Percentiles rank a stretch among this genome's conserved stretches.
These are phyloP conservation scores for Wickerhamomyces sp. DNA, from an alignment of 1,139 yeast species.

Conservation along the genomic window DNA sequence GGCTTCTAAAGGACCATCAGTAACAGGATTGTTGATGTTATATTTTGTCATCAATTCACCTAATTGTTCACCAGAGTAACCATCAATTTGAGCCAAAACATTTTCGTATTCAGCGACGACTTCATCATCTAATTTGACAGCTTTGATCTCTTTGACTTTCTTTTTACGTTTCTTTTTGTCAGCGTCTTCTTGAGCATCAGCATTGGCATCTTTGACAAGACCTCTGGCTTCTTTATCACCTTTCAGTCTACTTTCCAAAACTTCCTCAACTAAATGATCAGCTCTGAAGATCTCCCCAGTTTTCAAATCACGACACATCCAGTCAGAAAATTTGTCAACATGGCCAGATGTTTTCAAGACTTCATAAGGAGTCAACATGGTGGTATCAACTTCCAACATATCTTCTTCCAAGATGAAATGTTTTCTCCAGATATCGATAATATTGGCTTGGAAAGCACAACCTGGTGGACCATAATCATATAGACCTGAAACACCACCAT, in stretches of 20 bases:
- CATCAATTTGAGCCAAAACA: slow-evolving; percentile 90
- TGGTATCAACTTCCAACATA: slow-evolving; percentile 97
- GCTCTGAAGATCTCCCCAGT: slow-evolving; percentile 99
- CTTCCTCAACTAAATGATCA: slow-evolving; percentile 97
- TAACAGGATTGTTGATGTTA: slow-evolving; percentile 85
- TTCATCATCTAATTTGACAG: slow-evolving; percentile 76
- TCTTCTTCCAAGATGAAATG: slow-evolving; percentile 97
- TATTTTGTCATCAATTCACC: slow-evolving; percentile 82
- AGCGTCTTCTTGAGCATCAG: slow-evolving; percentile 59
- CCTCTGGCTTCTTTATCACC: slow-evolving; percentile 98
- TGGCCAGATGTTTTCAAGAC: slow-evolving; percentile 98
- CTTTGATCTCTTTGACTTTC: slow-evolving; percentile 94
- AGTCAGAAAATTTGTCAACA: slow-evolving; percentile 97
- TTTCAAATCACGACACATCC: slow-evolving; percentile 96
- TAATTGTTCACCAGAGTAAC: slow-evolving; percentile 86
- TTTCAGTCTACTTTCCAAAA: slow-evolving; percentile 87
- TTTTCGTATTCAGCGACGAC: slow-evolving; percentile 77
- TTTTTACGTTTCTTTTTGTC: slow-evolving; percentile 85
- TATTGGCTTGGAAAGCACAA: slow-evolving; percentile 94
- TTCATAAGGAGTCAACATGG: slow-evolving; percentile 96
- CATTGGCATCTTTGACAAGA: slow-evolving; percentile 51
- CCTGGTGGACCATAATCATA: slow-evolving; percentile 99
- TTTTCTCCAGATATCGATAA: slow-evolving; percentile 94
- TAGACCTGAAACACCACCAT: slow-evolving; percentile 97
- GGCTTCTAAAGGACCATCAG: slow-evolving; percentile 78